Base-by-base conservation (phyloP, 352 stramenopile species). In the Paralagenidium karlingii region DNA sequence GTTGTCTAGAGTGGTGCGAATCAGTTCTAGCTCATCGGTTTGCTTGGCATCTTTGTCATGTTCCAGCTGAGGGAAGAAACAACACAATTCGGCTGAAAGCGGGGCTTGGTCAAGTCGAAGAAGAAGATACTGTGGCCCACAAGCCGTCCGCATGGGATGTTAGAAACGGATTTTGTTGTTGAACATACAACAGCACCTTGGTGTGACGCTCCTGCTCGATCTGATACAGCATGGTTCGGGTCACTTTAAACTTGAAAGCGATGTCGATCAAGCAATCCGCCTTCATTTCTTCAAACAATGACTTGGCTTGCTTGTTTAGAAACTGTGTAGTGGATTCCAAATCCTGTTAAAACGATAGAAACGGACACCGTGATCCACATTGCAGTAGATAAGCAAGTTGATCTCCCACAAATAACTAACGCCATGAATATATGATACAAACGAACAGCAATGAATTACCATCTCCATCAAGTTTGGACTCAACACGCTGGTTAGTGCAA, bases 311-410 rank as follows among this genome's bases (percentile, higher is more conserved):
- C 29, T 65, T 70, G 7, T 63, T 64, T 21, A 88, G 76, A 49
- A 68, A 87, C 8, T 76, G 59, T 30, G 70, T 88, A 40, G 59
- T 82, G 20, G 66, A 46, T 37, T 91, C 71, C 63, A 91, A 65
- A 34, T 86, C 69, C 68, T 83, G 26, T 3, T 11, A 12, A 44
- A 27, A 7, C 21, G 29, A 28, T 6, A 28, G 31, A 9, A 6
- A 26, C 16, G 2, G 11, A 15, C 2, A 34, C 24, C 15, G 6
- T 19, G 9, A 21, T 8, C 21, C 28, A 11, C 9, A 37, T 21
- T 6, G 18, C 10, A 22, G 18, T 24, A n/a, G 2, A 19, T 13
- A 28, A 5, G 11, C 2, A 11, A 38, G 16, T 22, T 36, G 19
- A 7, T 11, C 13, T 40, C n/a, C n/a, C 13, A 40, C 13, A 13